phyloP scores from a whole-genome alignment of 257 asterid genomes.

The Solanum sitiens region DNA sequence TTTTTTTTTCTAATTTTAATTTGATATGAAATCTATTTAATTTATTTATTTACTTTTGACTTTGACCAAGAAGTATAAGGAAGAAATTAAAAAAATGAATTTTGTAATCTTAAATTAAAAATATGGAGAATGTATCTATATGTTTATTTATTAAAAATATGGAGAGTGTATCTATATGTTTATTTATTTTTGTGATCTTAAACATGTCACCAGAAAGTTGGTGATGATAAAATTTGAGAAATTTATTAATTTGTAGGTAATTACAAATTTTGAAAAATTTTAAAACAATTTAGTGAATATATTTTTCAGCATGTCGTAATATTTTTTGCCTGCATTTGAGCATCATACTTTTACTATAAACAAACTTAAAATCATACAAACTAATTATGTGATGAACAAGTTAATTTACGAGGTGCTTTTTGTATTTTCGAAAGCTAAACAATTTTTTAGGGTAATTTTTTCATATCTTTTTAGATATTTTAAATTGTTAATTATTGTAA shows the following conservation, averaged over 20 bases:
- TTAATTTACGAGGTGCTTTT: neutral
- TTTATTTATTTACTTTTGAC: neutral
- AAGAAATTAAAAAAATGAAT: accelerated
- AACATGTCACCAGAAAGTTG: accelerated
- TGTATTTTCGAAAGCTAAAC: neutral
- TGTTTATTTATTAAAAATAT: too few relatives aligned
- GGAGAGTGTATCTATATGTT: too few relatives aligned
- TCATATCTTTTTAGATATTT: neutral
- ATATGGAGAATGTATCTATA: neutral
- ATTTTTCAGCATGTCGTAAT: neutral
- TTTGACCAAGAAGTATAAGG: neutral
- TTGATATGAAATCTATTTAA: too few relatives aligned
- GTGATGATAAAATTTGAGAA: accelerated
- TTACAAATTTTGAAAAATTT: accelerated
- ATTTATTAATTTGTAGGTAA: neutral
- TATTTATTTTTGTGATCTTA: neutral
- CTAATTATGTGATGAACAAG: neutral
- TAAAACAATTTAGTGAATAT: neutral
- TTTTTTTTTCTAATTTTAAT: neutral
- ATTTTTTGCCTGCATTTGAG: neutral
- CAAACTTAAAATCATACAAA: neutral
- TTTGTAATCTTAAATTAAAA: too few relatives aligned
- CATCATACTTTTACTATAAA: neutral
- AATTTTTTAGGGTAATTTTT: neutral
- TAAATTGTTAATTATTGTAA: neutral